Evolutionary conservation across 2,329 filamentous ascomycete genomes (phyloP).

Genomic region (Ceratocystis ficicola): DNA sequence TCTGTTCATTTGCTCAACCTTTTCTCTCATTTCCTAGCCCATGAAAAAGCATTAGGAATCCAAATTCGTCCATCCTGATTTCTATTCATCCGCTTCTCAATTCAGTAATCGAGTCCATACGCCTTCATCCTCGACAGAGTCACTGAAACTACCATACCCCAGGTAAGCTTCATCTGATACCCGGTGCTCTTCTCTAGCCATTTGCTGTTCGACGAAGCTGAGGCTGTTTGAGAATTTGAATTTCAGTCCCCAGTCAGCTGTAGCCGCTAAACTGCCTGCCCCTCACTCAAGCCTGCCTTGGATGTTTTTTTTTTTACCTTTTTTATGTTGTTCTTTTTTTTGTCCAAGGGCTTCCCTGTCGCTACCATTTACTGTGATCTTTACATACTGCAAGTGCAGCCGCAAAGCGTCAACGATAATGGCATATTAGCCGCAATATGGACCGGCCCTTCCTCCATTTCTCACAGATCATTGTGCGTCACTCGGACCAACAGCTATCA

Average conservation of each 20-base stretch:
- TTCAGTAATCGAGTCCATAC: too few relatives aligned
- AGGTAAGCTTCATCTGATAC: not conserved
- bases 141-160: not conserved
- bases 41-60: too few relatives aligned
- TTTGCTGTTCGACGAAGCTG: not conserved
- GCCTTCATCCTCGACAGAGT: not conserved
- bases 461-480: not conserved
- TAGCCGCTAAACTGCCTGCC: too few relatives aligned
- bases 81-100: too few relatives aligned
- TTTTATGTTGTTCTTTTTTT: not conserved
- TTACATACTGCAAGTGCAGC: constrained; percentile 16
- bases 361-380: constrained; percentile 13
- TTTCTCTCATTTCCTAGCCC: too few relatives aligned
- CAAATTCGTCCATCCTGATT: too few relatives aligned
- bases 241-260: too few relatives aligned
- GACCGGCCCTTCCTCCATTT: not conserved
- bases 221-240: too few relatives aligned
- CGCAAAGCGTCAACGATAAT: constrained; percentile 4
- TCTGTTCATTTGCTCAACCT: too few relatives aligned
- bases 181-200: not conserved
- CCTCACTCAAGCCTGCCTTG: too few relatives aligned
- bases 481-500: not conserved
- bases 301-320: too few relatives aligned
- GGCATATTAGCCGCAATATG: constrained; percentile 9
- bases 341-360: not conserved